Evolutionary conservation across 2,329 filamentous ascomycete species (phyloP).

Genomic region (Phyllosticta paracitricarpa): DNA sequence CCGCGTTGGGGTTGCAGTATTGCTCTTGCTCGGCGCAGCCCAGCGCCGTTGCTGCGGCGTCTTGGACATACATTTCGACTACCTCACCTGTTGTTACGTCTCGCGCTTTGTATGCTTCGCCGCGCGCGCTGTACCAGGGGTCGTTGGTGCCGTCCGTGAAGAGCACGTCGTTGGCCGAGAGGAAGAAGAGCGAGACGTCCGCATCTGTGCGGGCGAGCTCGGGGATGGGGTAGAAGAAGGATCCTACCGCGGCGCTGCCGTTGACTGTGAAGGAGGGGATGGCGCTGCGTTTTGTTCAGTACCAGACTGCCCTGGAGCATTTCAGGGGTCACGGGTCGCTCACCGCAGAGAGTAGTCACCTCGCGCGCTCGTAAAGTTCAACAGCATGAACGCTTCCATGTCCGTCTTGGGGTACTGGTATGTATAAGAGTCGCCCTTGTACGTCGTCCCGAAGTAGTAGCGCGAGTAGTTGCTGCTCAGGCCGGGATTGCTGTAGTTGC

Average conservation of each 20-base stretch:
- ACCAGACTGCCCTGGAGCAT: too few relatives aligned
- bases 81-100: neutral
- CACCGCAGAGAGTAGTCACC: neutral
- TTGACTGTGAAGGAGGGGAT: neutral
- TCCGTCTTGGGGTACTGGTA: constrained; percentile 1
- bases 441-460: constrained; percentile 7
- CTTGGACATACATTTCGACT: neutral
- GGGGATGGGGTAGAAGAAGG: constrained; percentile 17
- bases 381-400: neutral
- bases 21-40: constrained; percentile 9
- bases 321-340: neutral
- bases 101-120: neutral
- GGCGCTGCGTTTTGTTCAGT: neutral
- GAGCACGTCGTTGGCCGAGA: constrained; percentile 19
- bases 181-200: constrained; percentile 24
- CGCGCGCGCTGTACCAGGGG: constrained; percentile 22
- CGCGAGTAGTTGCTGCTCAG: neutral
- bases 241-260: neutral
- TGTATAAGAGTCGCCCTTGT: neutral
- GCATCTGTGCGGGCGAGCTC: constrained; percentile 20
- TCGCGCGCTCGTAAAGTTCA: neutral
- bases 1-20: constrained; percentile 10
- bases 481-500: neutral
- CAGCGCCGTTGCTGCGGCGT: constrained; percentile 8
- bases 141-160: constrained; percentile 20